Evolutionary conservation across 192 early-diverging fungal genomes (phyloP), one percentile per base, ranked within the genome.

Genomic region (Blastocladiella britannica): DNA sequence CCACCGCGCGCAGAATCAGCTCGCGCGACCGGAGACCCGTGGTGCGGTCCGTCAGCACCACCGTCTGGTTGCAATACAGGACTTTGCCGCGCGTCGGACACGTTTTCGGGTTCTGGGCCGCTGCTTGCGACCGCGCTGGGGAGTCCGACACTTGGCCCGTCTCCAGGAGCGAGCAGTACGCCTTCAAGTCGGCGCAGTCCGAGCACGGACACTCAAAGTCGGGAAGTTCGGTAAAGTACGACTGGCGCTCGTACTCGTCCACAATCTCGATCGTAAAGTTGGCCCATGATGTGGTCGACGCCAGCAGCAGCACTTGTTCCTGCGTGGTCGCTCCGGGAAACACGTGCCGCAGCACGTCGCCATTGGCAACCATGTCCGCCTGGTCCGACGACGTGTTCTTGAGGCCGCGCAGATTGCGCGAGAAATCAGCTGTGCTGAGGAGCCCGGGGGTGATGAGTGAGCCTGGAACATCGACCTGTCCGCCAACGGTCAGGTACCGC

Each of bases 191-290:
- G 85, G 85, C 23, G 84, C 77, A 2, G 66, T 65, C 37, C 69
- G 59, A 2, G 61, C 59, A 23, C 60, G 63, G 31, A 59, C 47
- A 5, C 69, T 75, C 23, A 67, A 69, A 25, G 73, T 26, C 74
- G 73, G 25, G 83, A 80, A 52, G 68, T 22, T 76, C 68, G 26
- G 64, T 61, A 2, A 62, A 67, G 27, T 79, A 73, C 6, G 62
- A 63, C 58, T 75, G 67, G 5, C 64, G 63, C 51, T 78, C 63
- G 15, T 79, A 65, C 15, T 80, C 78, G 60, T 88, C 75, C 22
- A 85, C 81, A 5, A 83, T 74, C 86, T 85, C 90, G 51, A 93
- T 81, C 29, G 83, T 75, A 64, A 88, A 91, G 23, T 84, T 82
- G 59, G 88, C 85, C 91, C 91, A 93, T n/a, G 72, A 68, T 20